Evolutionary conservation across 2,329 filamentous ascomycete species (phyloP).

Genomic region (Nothomitra cinnamomea): DNA sequence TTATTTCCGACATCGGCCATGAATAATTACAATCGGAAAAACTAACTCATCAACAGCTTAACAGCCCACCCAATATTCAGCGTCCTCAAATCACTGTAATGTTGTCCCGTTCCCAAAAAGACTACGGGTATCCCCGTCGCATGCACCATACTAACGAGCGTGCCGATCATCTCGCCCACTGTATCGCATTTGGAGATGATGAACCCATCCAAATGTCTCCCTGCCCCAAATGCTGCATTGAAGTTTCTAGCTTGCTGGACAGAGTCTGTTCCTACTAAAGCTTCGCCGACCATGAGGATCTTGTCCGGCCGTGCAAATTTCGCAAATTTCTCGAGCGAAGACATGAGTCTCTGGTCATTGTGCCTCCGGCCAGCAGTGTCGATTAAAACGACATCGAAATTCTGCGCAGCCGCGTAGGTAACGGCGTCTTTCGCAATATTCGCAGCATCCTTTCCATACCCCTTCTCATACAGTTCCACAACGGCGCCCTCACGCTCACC

Average conservation of each 20-base stretch:
- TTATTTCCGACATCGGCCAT: no score
- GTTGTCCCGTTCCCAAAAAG: constrained; percentile 63
- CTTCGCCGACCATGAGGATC: constrained; percentile 92
- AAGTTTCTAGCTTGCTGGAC: constrained; percentile 95
- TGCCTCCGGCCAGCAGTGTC: constrained; percentile 90
- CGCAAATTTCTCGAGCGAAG: constrained; percentile 88
- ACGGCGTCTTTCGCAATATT: constrained; percentile 91
- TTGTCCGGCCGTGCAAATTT: constrained; percentile 94
- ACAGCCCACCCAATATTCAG: constrained; percentile 48
- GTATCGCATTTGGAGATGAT: constrained; percentile 98
- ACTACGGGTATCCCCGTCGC: constrained; percentile 91
- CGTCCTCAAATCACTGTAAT: constrained; percentile 47
- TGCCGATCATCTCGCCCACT: constrained; percentile 97
- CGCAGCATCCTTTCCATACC: constrained; percentile 94
- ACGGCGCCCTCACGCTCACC: constrained; percentile 65
- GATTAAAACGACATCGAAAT: constrained; percentile 87
- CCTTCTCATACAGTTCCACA: constrained; percentile 89
- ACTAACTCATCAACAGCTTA: constrained; percentile 38
- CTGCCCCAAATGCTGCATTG: constrained; percentile 75
- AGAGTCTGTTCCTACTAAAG: constrained; percentile 85
- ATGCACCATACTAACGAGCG: constrained; percentile 91
- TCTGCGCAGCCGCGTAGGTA: constrained; percentile 52
- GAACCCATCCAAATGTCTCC: constrained; percentile 75
- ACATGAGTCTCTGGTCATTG: constrained; percentile 94
- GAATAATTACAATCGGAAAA: not conserved